Conservation (phyloP, 768 basidiomycete species). For the Crucibulum laeve region DNA sequence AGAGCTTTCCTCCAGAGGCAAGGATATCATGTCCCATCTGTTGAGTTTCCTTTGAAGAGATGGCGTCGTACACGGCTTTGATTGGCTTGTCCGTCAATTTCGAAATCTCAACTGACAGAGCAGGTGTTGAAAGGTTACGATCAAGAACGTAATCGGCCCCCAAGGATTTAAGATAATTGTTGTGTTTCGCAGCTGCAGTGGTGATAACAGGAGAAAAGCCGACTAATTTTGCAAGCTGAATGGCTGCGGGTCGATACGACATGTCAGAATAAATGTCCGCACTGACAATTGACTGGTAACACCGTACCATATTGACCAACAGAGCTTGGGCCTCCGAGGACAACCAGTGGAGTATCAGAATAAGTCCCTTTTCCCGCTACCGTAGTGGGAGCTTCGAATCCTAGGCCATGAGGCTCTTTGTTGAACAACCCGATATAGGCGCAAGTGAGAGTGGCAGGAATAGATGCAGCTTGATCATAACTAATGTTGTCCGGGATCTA, state of each 20-base stretch:
- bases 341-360: constrained; percentile 8
- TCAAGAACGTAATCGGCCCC: constrained; percentile 38
- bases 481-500: no score
- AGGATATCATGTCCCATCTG: constrained; percentile 29
- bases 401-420: no score
- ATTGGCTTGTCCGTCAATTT: constrained; percentile 14
- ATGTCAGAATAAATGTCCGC: background rate
- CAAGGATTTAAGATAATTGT: constrained; percentile 24
- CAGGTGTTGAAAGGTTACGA: constrained; percentile 4
- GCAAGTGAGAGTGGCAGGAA: no score
- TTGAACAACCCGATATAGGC: no score
- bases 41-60: constrained; percentile 33
- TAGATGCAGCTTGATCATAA: no score
- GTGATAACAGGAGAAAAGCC: constrained; percentile 40
- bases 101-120: constrained; percentile 7
- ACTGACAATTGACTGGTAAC: background rate
- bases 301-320: constrained; percentile 20
- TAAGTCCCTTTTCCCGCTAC: constrained; percentile 1
- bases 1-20: constrained; percentile 30
- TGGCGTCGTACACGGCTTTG: constrained; percentile 21
- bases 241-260: constrained; percentile 19
- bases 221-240: constrained; percentile 29
- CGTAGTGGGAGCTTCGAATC: no score
- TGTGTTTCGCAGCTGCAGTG: constrained; percentile 24
- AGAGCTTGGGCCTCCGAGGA: constrained; percentile 23